These are phyloP conservation scores for Dipteronia dyeriana DNA, from an alignment of 345 rosid genomes.

Conservation along the genomic window DNA sequence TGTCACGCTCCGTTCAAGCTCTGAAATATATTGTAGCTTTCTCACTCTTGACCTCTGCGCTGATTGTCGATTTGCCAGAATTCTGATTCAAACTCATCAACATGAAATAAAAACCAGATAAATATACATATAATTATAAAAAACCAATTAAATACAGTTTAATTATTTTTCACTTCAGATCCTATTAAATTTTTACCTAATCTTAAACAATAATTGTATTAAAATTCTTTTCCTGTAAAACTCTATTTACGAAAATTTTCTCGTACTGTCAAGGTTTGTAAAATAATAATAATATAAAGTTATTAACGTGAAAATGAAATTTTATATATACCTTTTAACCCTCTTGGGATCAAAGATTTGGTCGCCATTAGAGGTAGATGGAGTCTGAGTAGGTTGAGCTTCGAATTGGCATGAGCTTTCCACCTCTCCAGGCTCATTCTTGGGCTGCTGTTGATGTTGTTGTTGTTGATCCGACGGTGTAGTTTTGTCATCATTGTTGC, in stretches of 20 bases:
- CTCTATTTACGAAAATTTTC: not conserved
- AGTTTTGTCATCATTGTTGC: constrained; percentile 53
- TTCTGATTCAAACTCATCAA: constrained; percentile 37
- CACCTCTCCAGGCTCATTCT: constrained; percentile 44
- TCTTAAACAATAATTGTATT: too few relatives aligned
- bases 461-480: constrained; percentile 25
- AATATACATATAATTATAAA: not conserved
- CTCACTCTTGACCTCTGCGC: constrained; percentile 75
- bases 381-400: constrained; percentile 13
- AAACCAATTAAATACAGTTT: not conserved
- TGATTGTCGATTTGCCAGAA: constrained; percentile 64
- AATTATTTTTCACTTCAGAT: not conserved
- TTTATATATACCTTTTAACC: constrained; percentile 51
- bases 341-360: constrained; percentile 52
- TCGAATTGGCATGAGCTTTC: constrained; percentile 44
- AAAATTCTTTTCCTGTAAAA: too few relatives aligned
- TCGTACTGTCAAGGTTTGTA: not conserved
- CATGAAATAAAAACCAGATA: not conserved
- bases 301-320: too few relatives aligned
- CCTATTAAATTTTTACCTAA: not conserved
- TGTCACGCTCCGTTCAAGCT: constrained; percentile 68
- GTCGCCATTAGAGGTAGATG: constrained; percentile 31
- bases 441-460: constrained; percentile 27
- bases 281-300: too few relatives aligned
- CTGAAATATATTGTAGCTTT: constrained; percentile 60